Conservation (phyloP, 495 filamentous ascomycete species). For the Copromyces sp. region DNA sequence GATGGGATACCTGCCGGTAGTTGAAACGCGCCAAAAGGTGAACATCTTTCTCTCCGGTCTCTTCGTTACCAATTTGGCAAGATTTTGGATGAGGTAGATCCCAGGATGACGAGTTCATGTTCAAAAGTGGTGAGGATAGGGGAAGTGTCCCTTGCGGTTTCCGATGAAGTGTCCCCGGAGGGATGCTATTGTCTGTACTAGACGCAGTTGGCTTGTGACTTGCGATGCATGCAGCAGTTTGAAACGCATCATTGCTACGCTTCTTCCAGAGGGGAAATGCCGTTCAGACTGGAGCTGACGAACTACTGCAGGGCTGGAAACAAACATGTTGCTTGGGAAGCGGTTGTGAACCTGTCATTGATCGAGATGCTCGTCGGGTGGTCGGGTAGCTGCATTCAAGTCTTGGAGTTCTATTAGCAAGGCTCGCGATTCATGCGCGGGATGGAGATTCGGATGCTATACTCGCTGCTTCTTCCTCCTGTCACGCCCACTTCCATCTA, state of each 20-base stretch:
- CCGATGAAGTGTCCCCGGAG: neutral
- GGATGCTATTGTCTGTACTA: neutral
- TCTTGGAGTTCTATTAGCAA: neutral
- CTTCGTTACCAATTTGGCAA: neutral
- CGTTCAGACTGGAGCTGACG: neutral
- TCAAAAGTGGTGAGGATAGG: neutral
- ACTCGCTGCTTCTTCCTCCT: neutral
- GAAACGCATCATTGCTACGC: neutral
- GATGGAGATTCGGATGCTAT: neutral
- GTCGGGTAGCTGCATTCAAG: neutral
- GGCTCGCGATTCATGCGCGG: neutral
- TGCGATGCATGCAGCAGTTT: neutral
- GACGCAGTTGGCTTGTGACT: neutral
- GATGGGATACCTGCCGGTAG: neutral
- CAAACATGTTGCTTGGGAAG: neutral
- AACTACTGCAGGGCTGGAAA: neutral
- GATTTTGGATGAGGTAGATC: neutral
- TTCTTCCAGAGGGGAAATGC: neutral
- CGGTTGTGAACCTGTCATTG: neutral
- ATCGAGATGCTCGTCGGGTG: neutral
- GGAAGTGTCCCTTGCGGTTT: neutral
- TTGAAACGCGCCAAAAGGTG: neutral
- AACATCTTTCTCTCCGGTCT: neutral
- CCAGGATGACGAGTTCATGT: neutral
- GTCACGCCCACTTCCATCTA: neutral